Conservation (phyloP, 2,329 filamentous ascomycete genomes). For the Paraphoma chrysanthemicola region DNA sequence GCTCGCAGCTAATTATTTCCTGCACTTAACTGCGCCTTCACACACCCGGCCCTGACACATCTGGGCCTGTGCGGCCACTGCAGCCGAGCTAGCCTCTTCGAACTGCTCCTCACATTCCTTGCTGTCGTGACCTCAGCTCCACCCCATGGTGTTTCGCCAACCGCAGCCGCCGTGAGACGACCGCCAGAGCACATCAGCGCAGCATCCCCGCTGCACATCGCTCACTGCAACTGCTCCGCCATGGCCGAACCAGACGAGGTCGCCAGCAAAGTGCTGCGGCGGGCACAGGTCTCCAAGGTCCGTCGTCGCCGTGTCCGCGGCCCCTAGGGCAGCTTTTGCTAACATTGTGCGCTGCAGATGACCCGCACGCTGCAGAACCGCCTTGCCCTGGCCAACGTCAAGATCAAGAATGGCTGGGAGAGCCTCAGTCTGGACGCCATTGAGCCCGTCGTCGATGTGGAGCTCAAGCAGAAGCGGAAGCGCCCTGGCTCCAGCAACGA, state of each 20-base stretch:
- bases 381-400: conserved; percentile 94
- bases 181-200: conserved; percentile 28
- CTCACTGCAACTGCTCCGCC: conserved; percentile 22
- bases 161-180: conserved; percentile 36
- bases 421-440: conserved; percentile 85
- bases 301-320: conserved; percentile 12
- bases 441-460: conserved; percentile 82
- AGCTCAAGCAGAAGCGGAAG: conserved; percentile 77
- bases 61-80: conserved; percentile 35
- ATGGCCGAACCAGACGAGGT: conserved; percentile 50
- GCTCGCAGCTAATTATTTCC: conserved; percentile 14
- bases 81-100: conserved; percentile 33
- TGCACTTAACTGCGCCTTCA: conserved; percentile 12
- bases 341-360: conserved; percentile 67
- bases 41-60: conserved; percentile 18
- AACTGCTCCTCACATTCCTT: conserved; percentile 37
- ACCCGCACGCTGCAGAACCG: conserved; percentile 91
- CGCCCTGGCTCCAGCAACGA: conserved; percentile 72
- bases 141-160: conserved; percentile 31
- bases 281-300: conserved; percentile 54
- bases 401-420: conserved; percentile 95
- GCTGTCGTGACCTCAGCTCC: conserved; percentile 36
- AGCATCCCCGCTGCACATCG: conserved; percentile 16
- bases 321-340: conserved; percentile 31
- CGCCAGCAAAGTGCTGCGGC: conserved; percentile 51